Base-by-base conservation (phyloP, 2,329 filamentous ascomycete species). In the Verticillium alfalfae region DNA sequence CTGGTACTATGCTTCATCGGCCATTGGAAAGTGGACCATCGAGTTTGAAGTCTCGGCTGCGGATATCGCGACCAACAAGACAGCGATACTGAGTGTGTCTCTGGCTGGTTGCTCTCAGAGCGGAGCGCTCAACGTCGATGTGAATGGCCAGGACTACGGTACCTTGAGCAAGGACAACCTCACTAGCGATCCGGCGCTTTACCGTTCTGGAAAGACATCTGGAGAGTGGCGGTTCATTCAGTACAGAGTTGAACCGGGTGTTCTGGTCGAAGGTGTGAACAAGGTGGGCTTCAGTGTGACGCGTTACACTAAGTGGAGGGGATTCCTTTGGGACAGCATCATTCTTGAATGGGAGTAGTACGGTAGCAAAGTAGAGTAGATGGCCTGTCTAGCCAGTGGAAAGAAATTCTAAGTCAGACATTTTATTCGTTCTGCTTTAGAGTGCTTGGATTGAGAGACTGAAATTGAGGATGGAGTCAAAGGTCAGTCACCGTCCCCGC, bases 1-100 rank as follows among this genome's bases (percentile, higher is more conserved):
- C 59, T 81, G 78, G 79, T 81, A 74, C 58, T 81, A 78, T 56
- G 78, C 71, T 0, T 78, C 79, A 57, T 75, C 73, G 6, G 67
- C 67, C 9, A 55, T 67, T 13, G 71, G 71, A 0, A 70, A 66
- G 16, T 71, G 70, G 70, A 66, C 67, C 1, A 68, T 73, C 5
- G 56, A 66, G 10, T 73, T 73, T 54, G 55, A 61, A 8, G 18
- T 65, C 8, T 16, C 58, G 3, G 58, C 38, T 1, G 31, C 6
- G 4, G 63, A 63, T 6, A 22, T 62, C 12, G 60, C 56, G 2
- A 58, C 61, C 49, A 59, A 63, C 66, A n/a, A 39, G 18, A 67
- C 70, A 1, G 71, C 74, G 0, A 67, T 72, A 34, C 63, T 79
- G 41, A 76, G 70, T 1, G 72, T 77, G 0, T 76, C 73, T 2